Base-by-base conservation (phyloP, 192 early-diverging fungal genomes). In the Kickxella alabastrina region DNA sequence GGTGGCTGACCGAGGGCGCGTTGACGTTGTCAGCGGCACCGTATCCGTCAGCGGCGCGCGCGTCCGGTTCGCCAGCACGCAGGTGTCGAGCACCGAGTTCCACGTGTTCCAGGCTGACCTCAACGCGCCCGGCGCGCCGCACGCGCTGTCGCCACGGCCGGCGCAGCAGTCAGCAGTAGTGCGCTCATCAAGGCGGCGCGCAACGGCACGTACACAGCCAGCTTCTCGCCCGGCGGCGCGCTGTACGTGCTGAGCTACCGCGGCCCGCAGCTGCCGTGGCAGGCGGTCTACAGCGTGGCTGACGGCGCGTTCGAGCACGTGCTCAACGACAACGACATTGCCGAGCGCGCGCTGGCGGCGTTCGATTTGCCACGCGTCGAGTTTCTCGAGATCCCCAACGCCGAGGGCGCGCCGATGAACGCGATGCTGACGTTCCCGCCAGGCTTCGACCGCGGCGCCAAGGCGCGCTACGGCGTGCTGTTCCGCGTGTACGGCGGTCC, bases 401-500 rank as follows among this genome's bases (percentile, higher is more conserved):
- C 68, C 44, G 49, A 58, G 50, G 71, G 70, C 62, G 61, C 65
- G 55, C 75, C 82, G 32, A 77, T 95, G 62, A 92, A 93, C 64
- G 89, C 84, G 12, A 85, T 87, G 78, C 81, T 89, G 35, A 82
- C 85, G 14, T 79, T 86, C 22, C 93, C 93, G 40, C 83, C 86
- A 23, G 79, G 82, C 43, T 95, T 97, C 61, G 81, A 93, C 51
- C 59, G 57, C 17, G 59, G 57, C 14, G 79, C 78, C 15, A 68
- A 58, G 8, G 71, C 80, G 34, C 84, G 86, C 53, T 92, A 98
- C 51, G 92, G 92, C 19, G 86, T 97, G 6, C 59, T 96, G 38
- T 86, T 98, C 69, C 75, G 80, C 54, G 85, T 94, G 14, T 89
- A 93, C 62, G 94, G 92, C 24, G 95, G 95, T 3, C 95, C 95